Base-by-base conservation (phyloP, 2,329 filamentous ascomycete genomes). In the Lecanicillium sp. region DNA sequence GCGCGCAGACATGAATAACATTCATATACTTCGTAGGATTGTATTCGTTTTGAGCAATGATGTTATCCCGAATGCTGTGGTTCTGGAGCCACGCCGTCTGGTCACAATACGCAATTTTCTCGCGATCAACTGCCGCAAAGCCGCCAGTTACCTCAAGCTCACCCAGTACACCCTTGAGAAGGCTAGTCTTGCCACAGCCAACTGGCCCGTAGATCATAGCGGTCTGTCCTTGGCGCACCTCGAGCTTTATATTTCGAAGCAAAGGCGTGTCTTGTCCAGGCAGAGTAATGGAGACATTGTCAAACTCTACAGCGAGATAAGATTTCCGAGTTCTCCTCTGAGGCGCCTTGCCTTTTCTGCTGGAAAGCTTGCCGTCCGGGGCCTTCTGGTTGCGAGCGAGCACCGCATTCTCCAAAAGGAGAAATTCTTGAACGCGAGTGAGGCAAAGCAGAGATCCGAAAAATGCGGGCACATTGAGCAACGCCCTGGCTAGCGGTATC, bases 51-150 rank as follows among this genome's bases (percentile, higher is more conserved):
- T 57, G 48, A 1, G 54, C 60, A 5, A 59, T 39, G 6, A 66
- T 60, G 25, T 63, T 64, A 12, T 55, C 47, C 2, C 55, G 50
- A 4, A 64, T 51, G 0, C 53, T 55, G 0, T 49, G 55, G 17
- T 64, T 64, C 41, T 56, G 50, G 13, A 58, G 41, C 56, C 55
- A 64, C 0, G 56, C 49, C 3, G 52, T 54, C 36, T 59, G 55
- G 3, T 52, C 50, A 13, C 56, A 59, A 35, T 55, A 59, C 0
- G 55, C 54, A 1, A 59, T 42, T 14, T 50, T 48, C 2, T 47
- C 28, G 0, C 49, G 47, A 5, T 43, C 42, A 3, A 56, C 18
- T 4, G 46, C 49, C 7, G 59, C 44, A 1, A 38, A 32, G 0
- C 57, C 57, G 2, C 36, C 39, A 0, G 46, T 43, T 0, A 44